Conservation (phyloP, 805 yeast genomes). For the Starmera dryadoides region DNA sequence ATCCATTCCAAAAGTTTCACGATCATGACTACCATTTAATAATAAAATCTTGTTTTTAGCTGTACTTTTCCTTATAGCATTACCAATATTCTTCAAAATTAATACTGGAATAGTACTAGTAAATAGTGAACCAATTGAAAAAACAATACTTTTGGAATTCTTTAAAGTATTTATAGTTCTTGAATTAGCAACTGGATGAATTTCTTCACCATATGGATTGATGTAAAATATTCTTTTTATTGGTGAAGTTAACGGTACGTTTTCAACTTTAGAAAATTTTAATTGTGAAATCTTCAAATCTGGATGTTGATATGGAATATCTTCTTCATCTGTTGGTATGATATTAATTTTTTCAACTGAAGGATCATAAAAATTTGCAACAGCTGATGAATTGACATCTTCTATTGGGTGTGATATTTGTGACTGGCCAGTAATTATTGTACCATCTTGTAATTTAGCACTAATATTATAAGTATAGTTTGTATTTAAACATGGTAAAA, state of each 20-base stretch:
- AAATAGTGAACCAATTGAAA: slow-evolving; percentile 83
- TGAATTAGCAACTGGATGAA: slow-evolving; percentile 64
- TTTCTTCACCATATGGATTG: slow-evolving; percentile 83
- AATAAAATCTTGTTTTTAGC: slow-evolving; percentile 47
- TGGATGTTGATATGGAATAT: slow-evolving; percentile 72
- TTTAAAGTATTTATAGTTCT: slow-evolving; percentile 47
- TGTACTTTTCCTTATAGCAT: slow-evolving; percentile 36
- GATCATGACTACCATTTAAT: slow-evolving; percentile 66
- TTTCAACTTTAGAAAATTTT: slow-evolving; percentile 55
- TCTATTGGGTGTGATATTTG: slow-evolving; percentile 83
- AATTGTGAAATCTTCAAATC: slow-evolving; percentile 69
- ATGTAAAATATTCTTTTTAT: slow-evolving; percentile 69
- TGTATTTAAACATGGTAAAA: slow-evolving; percentile 78
- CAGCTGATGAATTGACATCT: slow-evolving; percentile 7
- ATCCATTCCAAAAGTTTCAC: slow-evolving; percentile 69
- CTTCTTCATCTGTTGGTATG: slow-evolving; percentile 32
- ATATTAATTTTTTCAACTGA: slow-evolving; percentile 3
- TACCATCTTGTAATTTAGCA: slow-evolving; percentile 64
- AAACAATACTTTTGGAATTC: slow-evolving; percentile 49
- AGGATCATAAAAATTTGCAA: slow-evolving; percentile 9
- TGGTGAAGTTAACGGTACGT: slow-evolving; percentile 64
- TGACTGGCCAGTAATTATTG: slow-evolving; percentile 80
- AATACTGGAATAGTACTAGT: slow-evolving; percentile 81
- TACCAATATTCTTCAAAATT: slow-evolving; percentile 65
- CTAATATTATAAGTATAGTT: slow-evolving; percentile 83